Conservation (phyloP, 208 protist species). For the Trichomonas gallinae region DNA sequence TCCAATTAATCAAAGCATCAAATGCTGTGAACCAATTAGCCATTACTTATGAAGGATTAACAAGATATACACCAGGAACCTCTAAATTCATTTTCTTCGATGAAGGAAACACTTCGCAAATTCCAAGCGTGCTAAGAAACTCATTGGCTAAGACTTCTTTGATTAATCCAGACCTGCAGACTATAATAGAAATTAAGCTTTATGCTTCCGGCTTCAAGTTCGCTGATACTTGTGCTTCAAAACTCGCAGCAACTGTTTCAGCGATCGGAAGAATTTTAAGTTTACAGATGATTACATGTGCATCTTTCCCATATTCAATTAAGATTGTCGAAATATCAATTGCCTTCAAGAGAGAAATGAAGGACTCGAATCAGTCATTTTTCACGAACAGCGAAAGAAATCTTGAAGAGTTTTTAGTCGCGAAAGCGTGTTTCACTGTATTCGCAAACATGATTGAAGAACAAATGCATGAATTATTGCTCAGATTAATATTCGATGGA, state of each 20-base stretch:
- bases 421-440: not conserved
- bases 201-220: not conserved
- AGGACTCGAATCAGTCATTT: not conserved
- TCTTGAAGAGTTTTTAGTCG: not conserved
- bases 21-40: not conserved
- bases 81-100: not conserved
- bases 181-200: not conserved
- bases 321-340: not conserved
- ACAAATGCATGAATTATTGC: not conserved
- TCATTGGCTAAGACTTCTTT: not conserved
- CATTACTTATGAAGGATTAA: not conserved
- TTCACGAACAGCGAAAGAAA: not conserved
- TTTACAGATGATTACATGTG: not conserved
- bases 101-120: not conserved
- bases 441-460: not conserved
- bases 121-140: not conserved
- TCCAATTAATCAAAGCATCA: not conserved
- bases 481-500: not conserved
- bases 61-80: not conserved
- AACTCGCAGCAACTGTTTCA: not conserved
- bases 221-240: not conserved
- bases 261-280: not conserved
- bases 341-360: not conserved
- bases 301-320: not conserved
- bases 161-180: not conserved